phyloP scores from a whole-genome alignment of 495 filamentous ascomycete species.

The Chaetomium tenue region DNA sequence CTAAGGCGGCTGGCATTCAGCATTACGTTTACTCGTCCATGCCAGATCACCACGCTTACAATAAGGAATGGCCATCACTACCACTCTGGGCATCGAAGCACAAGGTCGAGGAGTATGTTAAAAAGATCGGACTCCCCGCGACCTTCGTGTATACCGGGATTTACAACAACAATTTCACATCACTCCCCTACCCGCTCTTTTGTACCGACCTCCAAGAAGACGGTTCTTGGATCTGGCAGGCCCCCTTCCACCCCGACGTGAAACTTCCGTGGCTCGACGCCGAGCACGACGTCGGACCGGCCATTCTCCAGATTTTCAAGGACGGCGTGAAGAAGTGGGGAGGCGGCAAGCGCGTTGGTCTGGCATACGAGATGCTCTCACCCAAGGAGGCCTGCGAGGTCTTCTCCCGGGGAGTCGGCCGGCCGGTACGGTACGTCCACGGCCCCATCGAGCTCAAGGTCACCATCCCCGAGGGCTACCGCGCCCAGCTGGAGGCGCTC shows the following conservation, averaged over 20 bases:
- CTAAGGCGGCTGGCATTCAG: constrained; percentile 76
- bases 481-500: constrained; percentile 76
- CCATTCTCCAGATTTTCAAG: constrained; percentile 92
- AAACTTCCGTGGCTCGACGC: constrained; percentile 95
- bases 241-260: constrained; percentile 85
- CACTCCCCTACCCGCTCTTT: constrained; percentile 86
- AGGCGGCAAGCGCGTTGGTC: constrained; percentile 83
- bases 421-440: constrained; percentile 72
- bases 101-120: constrained; percentile 85
- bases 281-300: constrained; percentile 94
- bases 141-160: constrained; percentile 96
- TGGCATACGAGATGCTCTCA: constrained; percentile 88
- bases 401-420: constrained; percentile 73
- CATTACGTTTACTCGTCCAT: constrained; percentile 96
- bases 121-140: constrained; percentile 74
- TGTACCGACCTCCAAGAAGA: constrained; percentile 83
- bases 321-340: constrained; percentile 88
- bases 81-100: constrained; percentile 93
- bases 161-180: constrained; percentile 99
- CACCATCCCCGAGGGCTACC: constrained; percentile 83
- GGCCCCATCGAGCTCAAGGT: constrained; percentile 81
- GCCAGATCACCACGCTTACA: constrained; percentile 85
- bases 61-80: constrained; percentile 66
- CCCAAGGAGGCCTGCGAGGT: constrained; percentile 76
- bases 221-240: constrained; percentile 88